Evolutionary conservation across 108 stramenopile species (phyloP), one percentile per base, ranked within the genome.

Genomic region (Bacterosira constricta): DNA sequence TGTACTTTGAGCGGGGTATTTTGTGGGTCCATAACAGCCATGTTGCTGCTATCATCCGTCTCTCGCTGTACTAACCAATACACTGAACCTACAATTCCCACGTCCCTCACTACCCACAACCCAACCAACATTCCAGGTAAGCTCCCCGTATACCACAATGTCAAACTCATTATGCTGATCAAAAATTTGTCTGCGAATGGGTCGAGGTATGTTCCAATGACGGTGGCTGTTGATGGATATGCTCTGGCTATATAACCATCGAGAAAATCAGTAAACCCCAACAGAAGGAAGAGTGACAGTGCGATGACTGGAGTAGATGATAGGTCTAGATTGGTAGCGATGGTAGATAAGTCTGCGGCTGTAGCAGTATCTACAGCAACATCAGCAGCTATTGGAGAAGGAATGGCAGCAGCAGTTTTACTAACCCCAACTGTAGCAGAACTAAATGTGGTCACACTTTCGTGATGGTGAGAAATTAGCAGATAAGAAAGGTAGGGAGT

Each of bases 171-270:
- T 30, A 63, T 26, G 34, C 69, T 59, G 42, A 80, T 80, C 45
- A 94, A 63, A 18, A 90, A 62, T 76, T 95, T 95, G 55, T 95
- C 94, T 10, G 90, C 91, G 36, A 92, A 66, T 20, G 94, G 94
- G 83, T 95, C 94, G 23, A 95, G 81, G 49, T 89, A 95, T 3
- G 93, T 80, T 31, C 93, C 93, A 18, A 95, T 62, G 21, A 89
- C 86, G 10, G 93, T 95, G 13, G 69, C 45, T 12, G 66, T 68
- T 71, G 73, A 79, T 30, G 73, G 63, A 45, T 87, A 85, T 11
- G 66, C 71, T 54, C 88, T 79, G n/a, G 93, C 93, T 13, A 95
- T 80, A 53, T 86, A 90, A 38, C 93, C 93, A 76, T 95, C 93
- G n/a, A 92, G 55, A 21, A 51, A 75, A 67, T 95, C 93, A 8